Percentiles rank a stretch among this genome's conserved stretches.
Conservation (phyloP, 2,329 filamentous ascomycete species). For the Fusarium oligoseptatum region DNA sequence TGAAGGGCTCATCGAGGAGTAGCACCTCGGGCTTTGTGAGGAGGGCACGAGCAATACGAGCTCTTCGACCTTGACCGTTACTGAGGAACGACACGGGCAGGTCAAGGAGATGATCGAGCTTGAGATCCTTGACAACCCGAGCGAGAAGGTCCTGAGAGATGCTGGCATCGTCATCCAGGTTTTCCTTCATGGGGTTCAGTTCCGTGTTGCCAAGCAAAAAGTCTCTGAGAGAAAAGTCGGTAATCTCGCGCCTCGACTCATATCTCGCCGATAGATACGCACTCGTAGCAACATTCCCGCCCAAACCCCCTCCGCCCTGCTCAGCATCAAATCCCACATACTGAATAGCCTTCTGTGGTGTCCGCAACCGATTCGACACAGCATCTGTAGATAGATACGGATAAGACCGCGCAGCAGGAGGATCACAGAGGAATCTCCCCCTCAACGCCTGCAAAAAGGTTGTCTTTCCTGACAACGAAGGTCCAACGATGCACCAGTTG, state of each 20-base stretch:
- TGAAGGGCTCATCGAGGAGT: conserved; percentile 93
- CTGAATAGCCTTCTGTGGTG: conserved; percentile 77
- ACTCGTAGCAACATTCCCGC: conserved; percentile 71
- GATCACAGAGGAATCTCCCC: conserved; percentile 81
- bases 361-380: conserved; percentile 68
- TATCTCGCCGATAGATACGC: conserved; percentile 92
- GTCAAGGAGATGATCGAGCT: conserved; percentile 75
- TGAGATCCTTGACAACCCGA: conserved; percentile 77
- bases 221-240: conserved; percentile 86
- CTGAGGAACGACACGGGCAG: conserved; percentile 92
- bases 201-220: conserved; percentile 87
- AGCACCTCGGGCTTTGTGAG: conserved; percentile 83
- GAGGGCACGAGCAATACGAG: conserved; percentile 88
- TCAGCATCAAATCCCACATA: conserved; percentile 93
- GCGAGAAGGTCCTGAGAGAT: conserved; percentile 66
- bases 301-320: conserved; percentile 65
- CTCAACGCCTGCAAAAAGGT: conserved; percentile 84
- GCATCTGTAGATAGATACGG: conserved; percentile 79
- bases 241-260: conserved; percentile 87
- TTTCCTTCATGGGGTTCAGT: conserved; percentile 75
- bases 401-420: conserved; percentile 80
- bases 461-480: conserved; percentile 83
- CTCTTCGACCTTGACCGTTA: conserved; percentile 90
- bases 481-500: conserved; percentile 88
- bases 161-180: conserved; percentile 57